These are phyloP conservation scores for Gyromitra esculenta DNA, from an alignment of 2,329 filamentous ascomycete species.

Conservation along the genomic window DNA sequence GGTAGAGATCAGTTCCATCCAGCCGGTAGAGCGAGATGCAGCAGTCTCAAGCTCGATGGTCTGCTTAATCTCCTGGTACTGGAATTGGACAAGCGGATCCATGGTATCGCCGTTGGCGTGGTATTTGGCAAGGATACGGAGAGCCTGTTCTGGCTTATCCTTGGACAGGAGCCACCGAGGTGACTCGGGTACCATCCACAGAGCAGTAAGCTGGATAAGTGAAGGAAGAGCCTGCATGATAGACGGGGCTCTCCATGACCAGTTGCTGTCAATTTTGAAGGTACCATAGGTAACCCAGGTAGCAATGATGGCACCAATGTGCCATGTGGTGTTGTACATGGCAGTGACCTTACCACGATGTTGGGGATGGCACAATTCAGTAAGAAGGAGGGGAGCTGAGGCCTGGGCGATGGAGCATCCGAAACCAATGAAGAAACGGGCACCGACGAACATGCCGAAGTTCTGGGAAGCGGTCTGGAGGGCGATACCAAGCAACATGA, in stretches of 20 bases:
- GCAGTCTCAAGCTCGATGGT: constrained; percentile 70
- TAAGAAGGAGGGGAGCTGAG: constrained; percentile 60
- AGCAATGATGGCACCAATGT: constrained; percentile 60
- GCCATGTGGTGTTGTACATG: constrained; percentile 60
- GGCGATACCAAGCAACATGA: constrained; percentile 64
- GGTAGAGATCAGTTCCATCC: constrained; percentile 71
- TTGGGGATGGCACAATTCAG: constrained; percentile 60
- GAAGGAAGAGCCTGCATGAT: constrained; percentile 59
- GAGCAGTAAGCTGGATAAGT: constrained; percentile 34
- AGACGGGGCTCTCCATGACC: constrained; percentile 62
- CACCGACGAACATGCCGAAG: constrained; percentile 59
- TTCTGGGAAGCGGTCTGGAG: constrained; percentile 60
- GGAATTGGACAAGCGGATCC: constrained; percentile 72
- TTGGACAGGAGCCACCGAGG: constrained; percentile 70
- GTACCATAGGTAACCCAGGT: constrained; percentile 61
- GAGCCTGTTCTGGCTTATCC: constrained; percentile 71
- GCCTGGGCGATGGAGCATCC: constrained; percentile 60
- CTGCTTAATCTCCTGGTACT: constrained; percentile 73
- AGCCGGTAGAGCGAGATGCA: constrained; percentile 65
- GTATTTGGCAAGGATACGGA: constrained; percentile 70
- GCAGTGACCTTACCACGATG: constrained; percentile 59
- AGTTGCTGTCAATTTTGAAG: constrained; percentile 59
- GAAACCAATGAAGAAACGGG: constrained; percentile 57
- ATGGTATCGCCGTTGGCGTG: constrained; percentile 70
- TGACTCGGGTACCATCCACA: constrained; percentile 69